A percentile compares a stretch with the other conserved stretches of the same genome.
phyloP scores from a whole-genome alignment of 805 yeast species.

The Ogataea minuta region DNA sequence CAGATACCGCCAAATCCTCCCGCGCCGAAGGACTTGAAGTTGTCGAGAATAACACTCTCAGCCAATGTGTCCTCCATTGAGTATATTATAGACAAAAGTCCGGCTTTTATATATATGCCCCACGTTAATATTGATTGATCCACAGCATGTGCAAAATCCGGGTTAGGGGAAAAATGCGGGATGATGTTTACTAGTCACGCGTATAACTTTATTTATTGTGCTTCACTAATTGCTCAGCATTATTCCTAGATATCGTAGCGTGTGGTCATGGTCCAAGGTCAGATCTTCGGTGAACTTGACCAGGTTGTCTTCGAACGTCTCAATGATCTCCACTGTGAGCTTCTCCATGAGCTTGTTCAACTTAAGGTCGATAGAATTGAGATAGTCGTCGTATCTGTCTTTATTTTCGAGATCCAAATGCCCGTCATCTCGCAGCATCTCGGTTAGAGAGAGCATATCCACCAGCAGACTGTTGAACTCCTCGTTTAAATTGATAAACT shows the following conservation, averaged over 20 bases:
- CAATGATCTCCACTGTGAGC: constrained; percentile 39
- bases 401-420: constrained; percentile 25
- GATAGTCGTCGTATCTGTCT: constrained; percentile 23
- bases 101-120: constrained; percentile 3
- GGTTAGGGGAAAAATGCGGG: constrained; percentile 5
- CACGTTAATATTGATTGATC: constrained; percentile 1
- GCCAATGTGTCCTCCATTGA: constrained; percentile 28
- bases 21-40: constrained; percentile 80
- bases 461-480: constrained; percentile 38
- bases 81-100: neutral
- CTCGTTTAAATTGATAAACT: constrained; percentile 38
- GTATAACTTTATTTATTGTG: neutral
- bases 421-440: constrained; percentile 20
- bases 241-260: constrained; percentile 47
- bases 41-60: constrained; percentile 52
- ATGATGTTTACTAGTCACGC: too few species aligned
- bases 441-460: constrained; percentile 34
- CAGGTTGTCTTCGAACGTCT: constrained; percentile 42
- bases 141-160: constrained; percentile 8
- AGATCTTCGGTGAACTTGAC: constrained; percentile 50
- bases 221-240: constrained; percentile 20
- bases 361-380: constrained; percentile 21
- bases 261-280: constrained; percentile 48
- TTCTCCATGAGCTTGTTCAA: constrained; percentile 40
- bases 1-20: constrained; percentile 98